Evolutionary conservation across 1,139 yeast species (phyloP), one percentile per base, ranked within the genome.

Genomic region (Ogataea hybrid): DNA sequence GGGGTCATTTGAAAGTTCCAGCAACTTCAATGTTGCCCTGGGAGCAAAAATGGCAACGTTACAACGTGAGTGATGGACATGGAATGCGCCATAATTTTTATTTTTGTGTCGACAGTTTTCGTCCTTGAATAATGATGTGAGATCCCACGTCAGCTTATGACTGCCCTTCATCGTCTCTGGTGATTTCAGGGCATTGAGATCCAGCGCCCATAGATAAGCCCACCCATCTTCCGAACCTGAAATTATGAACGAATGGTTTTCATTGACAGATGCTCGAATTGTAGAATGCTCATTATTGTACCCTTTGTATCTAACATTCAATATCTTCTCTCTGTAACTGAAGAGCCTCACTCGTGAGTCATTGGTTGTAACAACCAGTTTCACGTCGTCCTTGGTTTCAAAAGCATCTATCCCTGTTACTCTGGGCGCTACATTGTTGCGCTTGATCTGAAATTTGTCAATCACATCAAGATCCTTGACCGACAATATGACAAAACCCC

Each of bases 21-120:
- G 63, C 12, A 84, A 66, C 44, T 77, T 79, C 45, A 77, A 72
- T 0, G 96, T 82, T 3, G 69, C 68, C n/a, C 75, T 67, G 0
- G 97, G 97, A 0, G 95, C 96, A 65, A 88, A 79, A 1, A 79
- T 56, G 0, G 95, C 92, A 16, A 77, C 80, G 35, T 92, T 88
- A 18, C 88, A 86, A 32, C 78, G 74, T 0, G 83, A 69, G 53
- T 77, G 79, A 62, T 85, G 89, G 0, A 95, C 88, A 62, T 84
- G 94, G 59, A 88, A 85, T 4, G 85, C 73, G 4, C 84, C 71
- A 58, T 79, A 79, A 48, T 78, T 68, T n/a, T 65, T 65, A 53
- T 77, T 77, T 46, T 75, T 79, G 28, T 43, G 49, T n/a, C 49
- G 47, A 28, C 58, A 53, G n/a, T 39, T 45, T 37, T 58, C 64